Conservation (phyloP, 108 stramenopile genomes). For the Skeletonema potamos region DNA sequence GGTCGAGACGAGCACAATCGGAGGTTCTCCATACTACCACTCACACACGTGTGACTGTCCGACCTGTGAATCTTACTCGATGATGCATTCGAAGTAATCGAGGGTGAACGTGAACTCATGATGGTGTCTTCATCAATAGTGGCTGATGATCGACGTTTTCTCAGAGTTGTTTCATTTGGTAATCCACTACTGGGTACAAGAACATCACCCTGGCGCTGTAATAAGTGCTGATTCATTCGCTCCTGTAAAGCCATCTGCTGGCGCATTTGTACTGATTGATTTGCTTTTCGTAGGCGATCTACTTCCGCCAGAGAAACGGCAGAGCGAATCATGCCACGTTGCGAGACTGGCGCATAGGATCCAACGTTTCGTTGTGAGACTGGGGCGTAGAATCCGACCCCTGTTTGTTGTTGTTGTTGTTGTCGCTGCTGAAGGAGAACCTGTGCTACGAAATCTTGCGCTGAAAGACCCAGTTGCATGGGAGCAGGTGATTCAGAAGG, state of each 20-base stretch:
- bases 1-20: neutral
- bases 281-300: conserved; percentile 19
- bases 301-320: conserved; percentile 23
- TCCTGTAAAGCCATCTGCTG: conserved; percentile 24
- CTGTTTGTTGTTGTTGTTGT: neutral
- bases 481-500: neutral
- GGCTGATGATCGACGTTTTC: conserved; percentile 5
- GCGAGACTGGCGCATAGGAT: neutral
- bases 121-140: neutral
- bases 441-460: neutral
- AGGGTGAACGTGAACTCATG: neutral
- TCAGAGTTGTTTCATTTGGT: neutral
- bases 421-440: neutral
- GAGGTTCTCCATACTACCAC: conserved; percentile 12
- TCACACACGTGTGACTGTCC: conserved; percentile 1
- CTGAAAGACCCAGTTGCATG: neutral
- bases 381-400: neutral
- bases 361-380: too few species aligned
- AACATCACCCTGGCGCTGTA: neutral
- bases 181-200: neutral
- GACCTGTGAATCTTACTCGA: conserved; percentile 16
- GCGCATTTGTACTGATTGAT: conserved; percentile 16
- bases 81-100: conserved; percentile 2
- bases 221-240: conserved; percentile 11
- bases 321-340: conserved; percentile 1